Percentiles rank a stretch among this genome's conserved stretches.
Evolutionary conservation across 352 stramenopile genomes (phyloP).

Genomic region (Globisporangium mamillatum): DNA sequence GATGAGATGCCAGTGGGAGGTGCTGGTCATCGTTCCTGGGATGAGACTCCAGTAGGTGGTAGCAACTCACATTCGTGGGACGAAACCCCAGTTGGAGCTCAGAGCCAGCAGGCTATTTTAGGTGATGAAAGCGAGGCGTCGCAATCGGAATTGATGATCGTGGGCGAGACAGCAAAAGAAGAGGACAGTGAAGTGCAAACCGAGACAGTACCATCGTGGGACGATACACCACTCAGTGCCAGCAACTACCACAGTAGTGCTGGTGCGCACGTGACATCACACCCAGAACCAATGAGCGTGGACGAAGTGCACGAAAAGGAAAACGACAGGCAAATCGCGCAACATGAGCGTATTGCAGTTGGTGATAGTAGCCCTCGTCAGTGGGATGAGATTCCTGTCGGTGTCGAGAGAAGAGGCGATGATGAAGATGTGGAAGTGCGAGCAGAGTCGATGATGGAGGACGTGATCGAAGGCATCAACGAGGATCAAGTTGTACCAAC

Average conservation of each 20-base stretch:
- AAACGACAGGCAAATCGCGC: not conserved
- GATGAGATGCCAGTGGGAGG: slow-evolving; percentile 12
- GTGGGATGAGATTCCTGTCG: not conserved
- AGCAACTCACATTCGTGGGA: not conserved
- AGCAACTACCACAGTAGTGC: not conserved
- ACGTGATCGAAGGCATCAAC: no score
- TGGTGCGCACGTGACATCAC: not conserved
- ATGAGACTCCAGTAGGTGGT: slow-evolving; percentile 1
- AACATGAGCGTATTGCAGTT: slow-evolving; percentile 1
- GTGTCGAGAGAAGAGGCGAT: not conserved
- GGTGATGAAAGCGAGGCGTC: not conserved
- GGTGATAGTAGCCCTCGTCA: not conserved
- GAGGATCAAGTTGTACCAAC: not conserved
- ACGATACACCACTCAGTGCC: slow-evolving; percentile 10
- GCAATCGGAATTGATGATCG: not conserved
- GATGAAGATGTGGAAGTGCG: not conserved
- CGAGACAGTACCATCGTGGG: slow-evolving; percentile 2
- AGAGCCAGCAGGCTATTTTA: not conserved
- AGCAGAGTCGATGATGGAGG: not conserved
- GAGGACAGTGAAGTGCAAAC: not conserved
- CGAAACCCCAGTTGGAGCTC: slow-evolving; percentile 5
- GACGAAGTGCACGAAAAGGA: not conserved
- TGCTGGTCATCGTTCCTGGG: not conserved
- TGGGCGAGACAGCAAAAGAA: not conserved
- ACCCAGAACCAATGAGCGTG: slow-evolving; percentile 1